These are phyloP conservation scores for Brasenia schreberi DNA, from an alignment of 164 flowering plant genomes.

Conservation along the genomic window DNA sequence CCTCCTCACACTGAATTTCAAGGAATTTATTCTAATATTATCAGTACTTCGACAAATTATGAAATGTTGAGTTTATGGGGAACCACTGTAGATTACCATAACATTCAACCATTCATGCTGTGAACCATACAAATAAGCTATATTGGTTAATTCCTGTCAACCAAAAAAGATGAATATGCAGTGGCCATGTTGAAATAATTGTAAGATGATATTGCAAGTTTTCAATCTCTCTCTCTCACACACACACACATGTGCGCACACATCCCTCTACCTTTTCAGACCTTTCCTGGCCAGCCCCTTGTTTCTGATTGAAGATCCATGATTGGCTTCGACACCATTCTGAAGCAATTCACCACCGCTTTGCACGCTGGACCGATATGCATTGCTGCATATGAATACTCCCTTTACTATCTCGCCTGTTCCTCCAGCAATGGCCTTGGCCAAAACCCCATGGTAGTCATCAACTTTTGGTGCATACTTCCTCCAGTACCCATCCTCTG, in stretches of 20 bases:
- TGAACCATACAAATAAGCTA: too few relatives aligned
- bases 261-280: not conserved
- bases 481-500: slow-evolving; percentile 34
- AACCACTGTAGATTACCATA: too few relatives aligned
- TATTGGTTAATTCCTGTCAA: not conserved
- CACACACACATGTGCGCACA: too few relatives aligned
- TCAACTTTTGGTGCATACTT: slow-evolving; percentile 68
- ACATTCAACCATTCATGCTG: too few relatives aligned
- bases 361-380: slow-evolving; percentile 11
- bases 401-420: slow-evolving; percentile 82
- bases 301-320: not conserved
- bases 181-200: too few relatives aligned
- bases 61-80: too few relatives aligned
- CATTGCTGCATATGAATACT: slow-evolving; percentile 65
- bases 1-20: slow-evolving; percentile 40
- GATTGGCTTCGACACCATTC: not conserved
- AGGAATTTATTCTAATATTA: too few relatives aligned
- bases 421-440: slow-evolving; percentile 76
- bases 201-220: too few relatives aligned
- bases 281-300: not conserved
- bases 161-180: too few relatives aligned
- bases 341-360: not conserved
- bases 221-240: too few relatives aligned
- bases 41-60: too few relatives aligned
- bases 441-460: slow-evolving; percentile 55